phyloP scores from a whole-genome alignment of 1,284 basidiomycete species.

The Puccinia coronata region DNA sequence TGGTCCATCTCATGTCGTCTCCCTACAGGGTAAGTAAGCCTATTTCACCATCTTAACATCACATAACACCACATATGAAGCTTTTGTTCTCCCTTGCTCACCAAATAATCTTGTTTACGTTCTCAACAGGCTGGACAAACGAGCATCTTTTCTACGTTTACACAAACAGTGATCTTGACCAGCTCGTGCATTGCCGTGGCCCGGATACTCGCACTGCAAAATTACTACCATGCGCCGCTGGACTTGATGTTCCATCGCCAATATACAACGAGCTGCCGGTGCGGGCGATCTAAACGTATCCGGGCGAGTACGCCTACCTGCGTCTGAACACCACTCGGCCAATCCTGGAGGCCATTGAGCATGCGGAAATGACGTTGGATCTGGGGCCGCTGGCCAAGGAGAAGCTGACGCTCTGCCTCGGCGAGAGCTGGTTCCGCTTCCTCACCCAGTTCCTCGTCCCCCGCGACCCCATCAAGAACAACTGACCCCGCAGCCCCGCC shows the following conservation, averaged over 20 bases:
- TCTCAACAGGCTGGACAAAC: constrained; percentile 71
- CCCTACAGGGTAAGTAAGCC: constrained; percentile 75
- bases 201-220: constrained; percentile 75
- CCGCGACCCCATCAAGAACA: constrained; percentile 73
- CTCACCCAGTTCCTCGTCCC: constrained; percentile 87
- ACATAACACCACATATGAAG: no score
- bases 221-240: constrained; percentile 90
- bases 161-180: constrained; percentile 69
- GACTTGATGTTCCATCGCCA: constrained; percentile 73
- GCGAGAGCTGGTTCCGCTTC: constrained; percentile 95
- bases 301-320: constrained; percentile 62
- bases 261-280: constrained; percentile 75
- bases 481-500: constrained; percentile 87
- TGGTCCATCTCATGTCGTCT: constrained; percentile 73
- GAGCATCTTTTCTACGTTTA: constrained; percentile 73
- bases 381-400: constrained; percentile 27
- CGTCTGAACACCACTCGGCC: constrained; percentile 69
- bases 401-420: constrained; percentile 75
- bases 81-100: neutral
- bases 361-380: constrained; percentile 42
- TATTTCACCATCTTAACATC: constrained; percentile 5
- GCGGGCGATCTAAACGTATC: constrained; percentile 61
- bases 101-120: neutral
- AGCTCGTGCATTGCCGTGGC: constrained; percentile 72
- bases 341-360: constrained; percentile 68